Conservation (phyloP, 306 rosid genomes). For the Delonix regia region DNA sequence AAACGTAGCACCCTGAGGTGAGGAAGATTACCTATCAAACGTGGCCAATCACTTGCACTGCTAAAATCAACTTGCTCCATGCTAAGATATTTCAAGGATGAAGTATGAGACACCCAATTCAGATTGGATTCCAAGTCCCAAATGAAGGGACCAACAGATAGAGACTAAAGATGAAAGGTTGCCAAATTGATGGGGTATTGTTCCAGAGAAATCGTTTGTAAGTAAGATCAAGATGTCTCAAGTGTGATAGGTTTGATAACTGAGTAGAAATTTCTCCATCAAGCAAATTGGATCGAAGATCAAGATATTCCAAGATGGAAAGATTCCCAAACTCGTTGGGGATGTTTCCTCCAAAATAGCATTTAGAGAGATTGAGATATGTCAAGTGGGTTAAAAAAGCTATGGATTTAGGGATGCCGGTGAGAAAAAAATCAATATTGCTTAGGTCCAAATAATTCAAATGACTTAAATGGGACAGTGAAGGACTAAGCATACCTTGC, state of each 20-base stretch:
- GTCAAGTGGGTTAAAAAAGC: too few relatives aligned
- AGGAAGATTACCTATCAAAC: not conserved
- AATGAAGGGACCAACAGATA: not conserved
- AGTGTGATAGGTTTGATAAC: not conserved
- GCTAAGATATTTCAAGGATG: not conserved
- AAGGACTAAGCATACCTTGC: not conserved
- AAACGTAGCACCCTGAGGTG: not conserved
- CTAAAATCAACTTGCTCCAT: not conserved
- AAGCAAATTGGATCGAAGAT: not conserved
- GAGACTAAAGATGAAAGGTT: not conserved
- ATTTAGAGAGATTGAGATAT: too few relatives aligned
- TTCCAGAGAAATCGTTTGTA: not conserved
- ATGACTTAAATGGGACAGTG: not conserved
- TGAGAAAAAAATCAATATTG: too few relatives aligned
- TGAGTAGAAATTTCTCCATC: not conserved
- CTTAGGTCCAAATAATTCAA: not conserved
- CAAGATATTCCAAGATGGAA: not conserved
- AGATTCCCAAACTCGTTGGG: not conserved
- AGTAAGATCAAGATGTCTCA: conserved; percentile 4
- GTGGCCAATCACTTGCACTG: not conserved
- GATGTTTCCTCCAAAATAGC: not conserved
- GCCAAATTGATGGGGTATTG: not conserved
- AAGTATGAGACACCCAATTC: not conserved
- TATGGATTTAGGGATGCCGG: too few relatives aligned
- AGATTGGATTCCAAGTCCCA: not conserved